Evolutionary conservation across 176 grass and related monocot species (phyloP), one percentile per base, ranked within the genome.

Genomic region (Zoysia japonica): DNA sequence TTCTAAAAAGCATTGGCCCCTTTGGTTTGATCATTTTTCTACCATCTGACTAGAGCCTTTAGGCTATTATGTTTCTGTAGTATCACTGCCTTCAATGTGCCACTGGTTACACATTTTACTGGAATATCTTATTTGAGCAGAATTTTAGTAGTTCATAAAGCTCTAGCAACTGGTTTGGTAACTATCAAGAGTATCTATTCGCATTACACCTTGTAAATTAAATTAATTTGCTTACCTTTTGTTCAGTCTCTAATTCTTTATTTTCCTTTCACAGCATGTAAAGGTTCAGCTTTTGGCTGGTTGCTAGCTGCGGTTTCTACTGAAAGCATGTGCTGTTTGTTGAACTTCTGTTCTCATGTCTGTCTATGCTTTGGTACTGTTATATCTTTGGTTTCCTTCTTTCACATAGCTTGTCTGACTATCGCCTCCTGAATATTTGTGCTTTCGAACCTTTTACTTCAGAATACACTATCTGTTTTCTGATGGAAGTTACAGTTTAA

Each of bases 261-360:
- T 20, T 78, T 82, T 84, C 65, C 41, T 51, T 85, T 46, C 16
- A 47, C 87, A 85, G 87, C 54, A 47, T 73, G 83, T 82, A 85
- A 82, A 82, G 78, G 67, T 82, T 73, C 77, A 51, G 82, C 83
- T 82, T 60, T 81, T 85, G 78, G 61, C 78, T 82, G 67, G 78
- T 67, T 89, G 78, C 78, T 85, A 81, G 57, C 57, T 89, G 43
- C 19, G 37, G 56, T 70, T 78, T 72, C 79, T 57, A n/a, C 65
- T 45, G 28, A 28, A 28, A 4, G 44, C 55, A 13, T 80, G 66
- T 83, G 77, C 46, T 82, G 66, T 82, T 67, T 52, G 19, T 1
- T 37, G 71, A 13, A 6, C 36, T 74, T 68, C 36, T 61, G 65
- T 54, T 67, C 73, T 49, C 52, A 61, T 77, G 78, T 55, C 28